Conservation (phyloP, 768 basidiomycete species). For the Pulveroboletus sp. region DNA sequence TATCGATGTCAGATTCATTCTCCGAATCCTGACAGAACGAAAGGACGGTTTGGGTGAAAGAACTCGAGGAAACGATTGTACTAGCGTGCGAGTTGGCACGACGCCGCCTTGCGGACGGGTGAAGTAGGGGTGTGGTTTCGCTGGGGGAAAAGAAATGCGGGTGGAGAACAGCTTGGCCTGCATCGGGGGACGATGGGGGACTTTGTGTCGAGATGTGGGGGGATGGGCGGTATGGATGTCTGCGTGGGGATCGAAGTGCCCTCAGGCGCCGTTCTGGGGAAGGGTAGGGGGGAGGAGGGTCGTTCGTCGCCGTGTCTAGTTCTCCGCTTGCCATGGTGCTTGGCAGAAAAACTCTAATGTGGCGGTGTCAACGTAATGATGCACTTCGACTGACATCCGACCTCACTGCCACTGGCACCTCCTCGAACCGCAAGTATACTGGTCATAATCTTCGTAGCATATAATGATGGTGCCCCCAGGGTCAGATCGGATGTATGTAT, state of each 20-base stretch:
- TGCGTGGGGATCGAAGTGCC: constrained; percentile 28
- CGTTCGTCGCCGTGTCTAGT: constrained; percentile 25
- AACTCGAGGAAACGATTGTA: constrained; percentile 41
- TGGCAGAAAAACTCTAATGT: not conserved
- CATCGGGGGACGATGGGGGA: constrained; percentile 33
- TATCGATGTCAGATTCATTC: constrained; percentile 39
- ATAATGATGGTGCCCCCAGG: no score
- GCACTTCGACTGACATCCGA: not conserved
- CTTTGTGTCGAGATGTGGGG: constrained; percentile 27
- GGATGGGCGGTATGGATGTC: constrained; percentile 30
- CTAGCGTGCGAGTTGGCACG: constrained; percentile 60
- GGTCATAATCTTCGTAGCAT: no score
- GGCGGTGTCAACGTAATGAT: constrained; percentile 6
- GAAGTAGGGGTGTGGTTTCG: constrained; percentile 50
- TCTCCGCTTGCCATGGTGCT: constrained; percentile 12
- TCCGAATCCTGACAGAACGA: constrained; percentile 63
- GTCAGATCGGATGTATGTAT: no score
- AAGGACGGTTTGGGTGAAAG: constrained; percentile 63
- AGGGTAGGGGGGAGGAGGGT: constrained; percentile 75
- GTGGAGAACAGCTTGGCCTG: constrained; percentile 28
- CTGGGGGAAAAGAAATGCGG: constrained; percentile 23
- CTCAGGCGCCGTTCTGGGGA: constrained; percentile 42
- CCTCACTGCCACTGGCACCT: no score
- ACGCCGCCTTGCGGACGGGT: constrained; percentile 34
- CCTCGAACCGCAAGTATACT: no score